Evolutionary conservation across 2,329 filamentous ascomycete species (phyloP), one percentile per base, ranked within the genome.

Genomic region (Stemphylium beticola): DNA sequence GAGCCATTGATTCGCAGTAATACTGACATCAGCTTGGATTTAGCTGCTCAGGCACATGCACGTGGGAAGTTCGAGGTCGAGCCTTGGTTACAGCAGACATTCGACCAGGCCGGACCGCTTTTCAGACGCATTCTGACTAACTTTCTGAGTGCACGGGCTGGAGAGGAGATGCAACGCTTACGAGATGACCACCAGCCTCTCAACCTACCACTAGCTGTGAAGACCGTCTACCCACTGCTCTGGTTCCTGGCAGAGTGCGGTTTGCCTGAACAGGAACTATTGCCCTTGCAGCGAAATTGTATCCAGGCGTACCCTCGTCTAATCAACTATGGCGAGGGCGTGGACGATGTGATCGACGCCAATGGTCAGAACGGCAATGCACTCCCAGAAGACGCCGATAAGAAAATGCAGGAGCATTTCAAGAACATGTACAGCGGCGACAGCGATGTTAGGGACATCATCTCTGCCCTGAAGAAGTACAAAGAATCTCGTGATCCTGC

Each of bases 361-460:
- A 96, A 96, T 69, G 90, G 92, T 39, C 85, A 87, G 64, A 85
- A 88, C 17, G 88, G 91, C n/a, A 96, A 98, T 68, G 83, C 85
- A 1, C 83, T 99, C 1, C 89, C 93, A 0, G 82, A 85, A 17
- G 86, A 87, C 18, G 91, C 93, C 49, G 93, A 96, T 64, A 86
- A 85, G 61, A 91, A 92, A 73, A 99, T 99, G 95, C 93, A 98
- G 70, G 92, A 97, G 63, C 88, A 96, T 60, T 99, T 97, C 75
- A 97, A 96, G 76, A 91, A 91, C 69, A 98, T 99, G 93, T 99
- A 99, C 73, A 90, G 91, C 62, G 89, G 91, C 62, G 92, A 97
- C 63, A 87, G 93, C 17, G 89, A 93, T 59, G 90, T 97, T 15
- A 86, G 91, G 50, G 87, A 91, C 49, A 90, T 99, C 61, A 89